Evolutionary conservation across 352 stramenopile species (phyloP), one percentile per base, ranked within the genome.

Genomic region (Phytophthora constricta): DNA sequence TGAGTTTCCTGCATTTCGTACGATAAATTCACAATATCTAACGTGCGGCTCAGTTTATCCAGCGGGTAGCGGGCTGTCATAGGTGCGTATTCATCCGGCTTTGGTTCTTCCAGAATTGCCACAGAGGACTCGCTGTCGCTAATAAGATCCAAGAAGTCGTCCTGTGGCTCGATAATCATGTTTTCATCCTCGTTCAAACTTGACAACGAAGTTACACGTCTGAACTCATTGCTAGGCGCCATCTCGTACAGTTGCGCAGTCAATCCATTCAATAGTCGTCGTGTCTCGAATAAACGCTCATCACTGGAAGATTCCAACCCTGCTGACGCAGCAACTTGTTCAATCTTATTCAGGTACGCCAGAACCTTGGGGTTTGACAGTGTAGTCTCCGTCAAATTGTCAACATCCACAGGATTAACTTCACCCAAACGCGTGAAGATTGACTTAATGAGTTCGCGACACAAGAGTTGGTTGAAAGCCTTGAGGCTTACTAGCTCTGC

Each of bases 401-500:
- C 71, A 7, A 78, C 31, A 23, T 75, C 52, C 8, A 23, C 27
- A 19, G 60, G 31, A 17, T 74, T 62, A 1, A 56, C 51, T 5
- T 77, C 70, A 41, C 60, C 55, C 9, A 63, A 53, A 14, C 70
- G 46, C 7, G 82, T 41, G 23, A 89, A 82, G 0, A 80, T 74
- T 23, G 79, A 74, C 52, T 86, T 92, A 16, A 94, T 64, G 2
- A 95, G 58, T 34, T 94, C 89, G 45, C 79, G 80, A 10, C 80
- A 82, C 1, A 96, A 56, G 14, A 96, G 43, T 4, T 80, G 65
- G 41, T 91, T 90, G 19, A 92, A 80, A 0, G 86, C 80, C 50
- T 90, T 89, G 28, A 93, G 57, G n/a, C 70, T 77, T 19, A 86
- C 61, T 0, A 96, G 51, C 53, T 96, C 86, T 0, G 82, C 85